Conservation (phyloP, 768 basidiomycete species). For the Coprinopsis sp. region DNA sequence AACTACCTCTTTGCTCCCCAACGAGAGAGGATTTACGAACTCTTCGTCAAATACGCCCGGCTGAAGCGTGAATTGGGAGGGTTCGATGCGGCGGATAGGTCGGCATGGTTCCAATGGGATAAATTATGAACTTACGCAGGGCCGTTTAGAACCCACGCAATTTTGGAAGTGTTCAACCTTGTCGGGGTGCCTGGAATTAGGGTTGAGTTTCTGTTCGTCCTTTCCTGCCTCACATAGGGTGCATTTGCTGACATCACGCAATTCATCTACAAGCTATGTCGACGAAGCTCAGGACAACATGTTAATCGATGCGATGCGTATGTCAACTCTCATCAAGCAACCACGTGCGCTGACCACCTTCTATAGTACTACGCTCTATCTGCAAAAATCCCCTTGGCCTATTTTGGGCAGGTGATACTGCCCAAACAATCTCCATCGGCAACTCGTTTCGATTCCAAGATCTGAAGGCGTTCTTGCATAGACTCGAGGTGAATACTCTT, state of each 20-base stretch:
- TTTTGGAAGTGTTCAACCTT: conserved; percentile 32
- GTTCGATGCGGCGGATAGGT: conserved; percentile 57
- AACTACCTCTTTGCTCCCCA: conserved; percentile 48
- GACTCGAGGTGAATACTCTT: conserved; percentile 46
- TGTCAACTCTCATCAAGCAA: conserved; percentile 12
- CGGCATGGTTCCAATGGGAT: background rate
- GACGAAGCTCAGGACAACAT: conserved; percentile 67
- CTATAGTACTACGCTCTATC: conserved; percentile 60
- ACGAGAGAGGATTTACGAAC: conserved; percentile 39
- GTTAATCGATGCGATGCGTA: conserved; percentile 54
- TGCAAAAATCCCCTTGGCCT: conserved; percentile 61
- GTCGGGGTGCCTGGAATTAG: conserved; percentile 32
- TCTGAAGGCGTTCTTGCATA: conserved; percentile 60
- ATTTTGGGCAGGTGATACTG: conserved; percentile 82
- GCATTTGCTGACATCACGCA: background rate
- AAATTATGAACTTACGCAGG: background rate
- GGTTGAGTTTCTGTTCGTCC: conserved; percentile 48
- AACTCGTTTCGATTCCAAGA: conserved; percentile 71
- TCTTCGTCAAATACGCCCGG: conserved; percentile 47
- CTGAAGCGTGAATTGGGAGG: conserved; percentile 37
- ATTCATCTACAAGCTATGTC: conserved; percentile 41
- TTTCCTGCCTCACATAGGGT: background rate
- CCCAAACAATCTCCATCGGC: conserved; percentile 71
- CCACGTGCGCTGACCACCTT: background rate
- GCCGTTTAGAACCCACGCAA: conserved; percentile 39